These are phyloP conservation scores for Aspergillus latus DNA, from an alignment of 2,329 filamentous ascomycete genomes.

Conservation along the genomic window DNA sequence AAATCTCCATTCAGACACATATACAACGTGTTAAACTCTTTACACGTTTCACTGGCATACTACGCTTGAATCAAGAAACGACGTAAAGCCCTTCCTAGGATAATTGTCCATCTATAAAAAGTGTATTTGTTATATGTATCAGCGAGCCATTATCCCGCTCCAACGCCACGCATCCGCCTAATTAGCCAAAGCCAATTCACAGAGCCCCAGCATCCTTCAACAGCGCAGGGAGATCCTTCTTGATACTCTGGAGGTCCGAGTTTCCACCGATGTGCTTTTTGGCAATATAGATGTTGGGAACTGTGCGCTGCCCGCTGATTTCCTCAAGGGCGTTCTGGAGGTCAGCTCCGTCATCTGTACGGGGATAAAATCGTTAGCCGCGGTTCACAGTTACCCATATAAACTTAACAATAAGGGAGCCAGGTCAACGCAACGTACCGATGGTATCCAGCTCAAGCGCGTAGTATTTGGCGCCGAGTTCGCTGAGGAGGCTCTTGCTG, in stretches of 20 bases:
- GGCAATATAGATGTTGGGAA: slow-evolving; percentile 93
- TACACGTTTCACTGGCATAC: not conserved
- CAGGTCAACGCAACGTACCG: slow-evolving; percentile 54
- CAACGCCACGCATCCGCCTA: not conserved
- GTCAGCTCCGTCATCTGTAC: slow-evolving; percentile 72
- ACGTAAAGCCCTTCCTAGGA: too few relatives aligned
- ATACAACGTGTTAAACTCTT: not conserved
- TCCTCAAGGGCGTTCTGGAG: slow-evolving; percentile 81
- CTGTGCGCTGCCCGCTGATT: slow-evolving; percentile 79
- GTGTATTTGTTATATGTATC: not conserved
- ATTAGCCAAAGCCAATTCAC: not conserved
- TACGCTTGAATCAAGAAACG: not conserved
- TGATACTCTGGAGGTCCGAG: slow-evolving; percentile 75
- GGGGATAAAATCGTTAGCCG: not conserved
- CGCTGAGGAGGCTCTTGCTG: slow-evolving; percentile 72
- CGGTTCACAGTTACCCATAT: not conserved
- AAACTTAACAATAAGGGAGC: not conserved
- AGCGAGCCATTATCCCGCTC: not conserved
- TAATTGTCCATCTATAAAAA: not conserved
- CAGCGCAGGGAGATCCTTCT: slow-evolving; percentile 62
- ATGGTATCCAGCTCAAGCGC: slow-evolving; percentile 81
- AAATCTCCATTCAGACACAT: not conserved
- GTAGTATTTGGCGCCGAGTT: slow-evolving; percentile 70
- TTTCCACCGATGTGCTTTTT: slow-evolving; percentile 95
- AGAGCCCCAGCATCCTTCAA: slow-evolving; percentile 65